Base-by-base conservation (phyloP, 495 filamentous ascomycete genomes). In the Hyphodiscus hymeniophilus region DNA sequence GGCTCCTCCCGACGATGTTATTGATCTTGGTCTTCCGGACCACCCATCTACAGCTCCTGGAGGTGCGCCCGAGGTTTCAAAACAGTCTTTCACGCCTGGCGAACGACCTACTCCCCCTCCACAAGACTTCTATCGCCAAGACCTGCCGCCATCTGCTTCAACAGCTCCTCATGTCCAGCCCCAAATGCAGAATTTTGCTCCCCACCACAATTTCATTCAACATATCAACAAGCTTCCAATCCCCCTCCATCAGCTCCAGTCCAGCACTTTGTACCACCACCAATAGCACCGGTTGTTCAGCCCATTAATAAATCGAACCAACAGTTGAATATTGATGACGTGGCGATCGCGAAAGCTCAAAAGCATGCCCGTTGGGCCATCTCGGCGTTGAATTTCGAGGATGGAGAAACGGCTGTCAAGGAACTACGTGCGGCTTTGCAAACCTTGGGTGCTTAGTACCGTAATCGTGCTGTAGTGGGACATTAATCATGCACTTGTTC, bases 311-410 rank as follows among this genome's bases (percentile, higher is more conserved):
- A 40, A 21, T 35, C 33, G 26, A 3, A 51, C 46, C 1, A 17
- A 56, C 52, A 60, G 33, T 24, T 61, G 1, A 57, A 50, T 7
- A 63, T 72, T 0, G 89, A 97, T 60, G 89, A 95, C 59, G 72
- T 79, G 51, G 70, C 85, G 3, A 85, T 95, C 24, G 59, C 75
- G 2, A 72, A 77, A 50, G 92, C 92, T 8, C 89, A 95, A 62
- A 98, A 97, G 57, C 92, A 95, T 68, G 91, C 92, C 0, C 88
- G 84, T 58, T 98, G 90, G 90, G 94, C 92, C 0, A 90, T 97
- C 26, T 97, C 92, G 17, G 92, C 92, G 4, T 67, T 98, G 43
- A 92, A 94, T 60, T 98, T 97, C 64, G 92, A 98, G 59, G 92
- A 98, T 67, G 84, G 95, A 8, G 69, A 81, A 20, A 98, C 94